Percentiles rank a stretch among this genome's conserved stretches.
Conservation (phyloP, 1,284 basidiomycete genomes). For the Gomphus sp. region DNA sequence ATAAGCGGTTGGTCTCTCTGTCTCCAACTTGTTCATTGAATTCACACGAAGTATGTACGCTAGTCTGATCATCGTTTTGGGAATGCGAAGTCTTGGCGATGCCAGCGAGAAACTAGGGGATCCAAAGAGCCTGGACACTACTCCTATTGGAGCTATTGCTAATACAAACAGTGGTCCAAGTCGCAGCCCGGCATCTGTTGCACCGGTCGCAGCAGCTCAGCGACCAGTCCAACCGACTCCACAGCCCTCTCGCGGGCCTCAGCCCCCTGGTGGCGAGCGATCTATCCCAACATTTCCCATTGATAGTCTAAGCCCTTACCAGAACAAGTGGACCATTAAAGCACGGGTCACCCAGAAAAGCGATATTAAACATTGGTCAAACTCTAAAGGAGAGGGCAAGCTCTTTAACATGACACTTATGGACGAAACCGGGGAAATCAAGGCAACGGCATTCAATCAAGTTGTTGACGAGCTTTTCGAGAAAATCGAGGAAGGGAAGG, state of each 20-base stretch:
- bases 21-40: neutral
- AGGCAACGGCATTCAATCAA: constrained; percentile 88
- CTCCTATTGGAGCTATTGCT: constrained; percentile 19
- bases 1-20: constrained; percentile 55
- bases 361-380: constrained; percentile 88
- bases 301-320: constrained; percentile 92
- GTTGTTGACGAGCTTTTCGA: constrained; percentile 81
- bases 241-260: constrained; percentile 18
- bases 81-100: constrained; percentile 47
- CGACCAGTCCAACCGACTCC: constrained; percentile 12
- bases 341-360: constrained; percentile 88
- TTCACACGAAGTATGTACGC: neutral
- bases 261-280: constrained; percentile 20
- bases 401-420: constrained; percentile 90
- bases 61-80: constrained; percentile 83
- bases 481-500: constrained; percentile 84
- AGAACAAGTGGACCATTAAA: constrained; percentile 98
- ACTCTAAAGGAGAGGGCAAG: constrained; percentile 89
- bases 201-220: constrained; percentile 19
- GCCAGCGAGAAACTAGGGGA: constrained; percentile 67
- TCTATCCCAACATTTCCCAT: constrained; percentile 69
- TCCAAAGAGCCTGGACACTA: constrained; percentile 37
- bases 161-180: constrained; percentile 17
- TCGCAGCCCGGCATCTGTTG: constrained; percentile 18
- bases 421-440: constrained; percentile 94